Percentiles rank a stretch among this genome's conserved stretches.
These are phyloP conservation scores for Malassezia furfur DNA, from an alignment of 1,284 basidiomycete species.

Conservation along the genomic window DNA sequence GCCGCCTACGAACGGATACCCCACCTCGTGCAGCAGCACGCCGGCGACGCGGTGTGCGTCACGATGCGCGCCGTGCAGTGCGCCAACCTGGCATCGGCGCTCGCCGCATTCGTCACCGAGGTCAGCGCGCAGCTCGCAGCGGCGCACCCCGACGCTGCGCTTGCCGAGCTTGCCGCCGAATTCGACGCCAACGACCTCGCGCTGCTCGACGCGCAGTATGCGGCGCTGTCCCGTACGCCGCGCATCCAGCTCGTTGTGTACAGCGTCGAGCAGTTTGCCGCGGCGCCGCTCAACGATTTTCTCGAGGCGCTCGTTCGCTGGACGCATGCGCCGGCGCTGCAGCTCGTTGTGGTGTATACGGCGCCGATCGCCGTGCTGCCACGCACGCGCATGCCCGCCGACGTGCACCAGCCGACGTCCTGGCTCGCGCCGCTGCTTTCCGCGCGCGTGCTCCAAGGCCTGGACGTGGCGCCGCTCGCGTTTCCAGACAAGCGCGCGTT, in stretches of 20 bases:
- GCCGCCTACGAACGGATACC: neutral
- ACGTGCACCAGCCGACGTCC: neutral
- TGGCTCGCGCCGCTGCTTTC: neutral
- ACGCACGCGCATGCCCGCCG: neutral
- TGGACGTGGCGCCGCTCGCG: slow-evolving; percentile 23
- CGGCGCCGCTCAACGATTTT: slow-evolving; percentile 9
- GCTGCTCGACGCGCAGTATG: neutral
- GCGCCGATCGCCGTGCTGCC: slow-evolving; percentile 9
- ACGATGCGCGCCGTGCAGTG: slow-evolving; percentile 3
- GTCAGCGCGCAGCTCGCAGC: neutral
- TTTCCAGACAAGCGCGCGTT: slow-evolving; percentile 28
- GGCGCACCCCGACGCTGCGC: too few relatives aligned
- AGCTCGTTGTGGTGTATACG: neutral
- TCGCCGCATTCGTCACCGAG: slow-evolving; percentile 2
- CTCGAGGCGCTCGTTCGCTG: slow-evolving; percentile 2
- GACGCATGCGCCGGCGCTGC: neutral
- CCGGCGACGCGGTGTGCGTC: neutral
- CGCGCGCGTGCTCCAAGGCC: neutral
- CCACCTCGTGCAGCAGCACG: neutral
- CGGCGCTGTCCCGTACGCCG: neutral
- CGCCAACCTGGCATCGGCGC: neutral
- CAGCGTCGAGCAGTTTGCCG: slow-evolving; percentile 6
- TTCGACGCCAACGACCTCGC: slow-evolving; percentile 6
- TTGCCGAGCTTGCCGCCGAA: neutral
- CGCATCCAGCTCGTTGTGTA: neutral